Base-by-base conservation (phyloP, 768 basidiomycete species). In the Boletus speciosus region DNA sequence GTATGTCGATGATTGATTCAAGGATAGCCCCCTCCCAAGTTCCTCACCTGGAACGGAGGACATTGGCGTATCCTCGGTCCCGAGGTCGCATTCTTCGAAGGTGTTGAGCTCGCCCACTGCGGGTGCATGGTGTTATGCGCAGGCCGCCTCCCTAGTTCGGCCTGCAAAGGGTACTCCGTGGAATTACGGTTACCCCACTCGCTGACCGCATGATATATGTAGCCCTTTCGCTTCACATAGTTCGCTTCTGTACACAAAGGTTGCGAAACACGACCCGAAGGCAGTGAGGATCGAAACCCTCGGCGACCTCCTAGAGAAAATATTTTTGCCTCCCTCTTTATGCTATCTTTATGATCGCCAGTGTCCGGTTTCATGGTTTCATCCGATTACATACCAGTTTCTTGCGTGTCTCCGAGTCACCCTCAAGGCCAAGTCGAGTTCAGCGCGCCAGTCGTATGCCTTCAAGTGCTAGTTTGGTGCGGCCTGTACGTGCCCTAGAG, bases 191-290 rank as follows among this genome's bases (percentile, higher is more conserved):
- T 6, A 46, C 29, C 29, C 59, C 58, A 49, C 56, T 51, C 45
- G 29, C 49, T 53, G 51, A 43, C 43, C 54, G 54, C 57, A 60
- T 49, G 47, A 57, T 57, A 51, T 54, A 57, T 57, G 51, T 54
- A 46, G 55, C 23, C 52, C 40, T 19, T 47, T 55, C 16, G 38
- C 58, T 59, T 58, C 58, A 57, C 56, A 60, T 56, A 52, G 39
- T 31, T 56, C 57, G 54, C 57, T 61, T 63, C 59, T 50, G 14
- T 61, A 58, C 54, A 42, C 32, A 38, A 62, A 58, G 21, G 25
- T 38, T 44, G 60, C 57, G 49, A 63, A 59, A 66, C 64, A 65
- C 42, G 46, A 53, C 44, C 58, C 57, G 55, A 59, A 57, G 55
- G 51, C 52, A 44, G 51, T 60, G 50, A 57, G 59, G 56, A 56